Conservation (phyloP, 1,139 yeast genomes). For the Lodderomyces margitis region DNA sequence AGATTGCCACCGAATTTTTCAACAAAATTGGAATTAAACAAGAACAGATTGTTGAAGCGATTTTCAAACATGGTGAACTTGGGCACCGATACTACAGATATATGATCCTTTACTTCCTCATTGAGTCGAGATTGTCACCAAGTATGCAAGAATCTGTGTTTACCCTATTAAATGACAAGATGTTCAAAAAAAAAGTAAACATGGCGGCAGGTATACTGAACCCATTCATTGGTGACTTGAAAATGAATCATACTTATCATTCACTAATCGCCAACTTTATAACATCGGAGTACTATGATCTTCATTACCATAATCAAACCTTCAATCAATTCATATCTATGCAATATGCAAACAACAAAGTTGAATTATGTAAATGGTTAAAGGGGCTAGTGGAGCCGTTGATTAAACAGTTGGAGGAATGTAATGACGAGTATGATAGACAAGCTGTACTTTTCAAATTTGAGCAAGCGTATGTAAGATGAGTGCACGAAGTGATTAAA, state of each 20-base stretch:
- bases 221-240: slow-evolving; percentile 12
- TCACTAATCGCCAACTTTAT: slow-evolving; percentile 5
- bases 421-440: slow-evolving; percentile 1
- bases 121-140: not conserved
- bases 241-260: slow-evolving; percentile 9
- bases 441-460: slow-evolving; percentile 1
- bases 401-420: slow-evolving; percentile 3
- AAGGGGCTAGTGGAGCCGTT: slow-evolving; percentile 3
- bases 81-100: slow-evolving; percentile 12
- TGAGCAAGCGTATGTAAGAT: not conserved
- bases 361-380: slow-evolving; percentile 19
- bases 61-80: slow-evolving; percentile 8
- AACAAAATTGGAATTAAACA: slow-evolving; percentile 1
- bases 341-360: slow-evolving; percentile 13
- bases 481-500: too few relatives aligned
- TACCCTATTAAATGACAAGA: slow-evolving; percentile 18
- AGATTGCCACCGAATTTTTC: slow-evolving; percentile 5
- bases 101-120: not conserved
- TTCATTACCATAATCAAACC: slow-evolving; percentile 8
- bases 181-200: slow-evolving; percentile 18
- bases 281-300: slow-evolving; percentile 1
- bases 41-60: not conserved
- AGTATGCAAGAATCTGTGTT: slow-evolving; percentile 5
- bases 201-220: slow-evolving; percentile 8
- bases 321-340: slow-evolving; percentile 26